Conservation (phyloP, 2,329 filamentous ascomycete species). For the Monosporascus ibericus region DNA sequence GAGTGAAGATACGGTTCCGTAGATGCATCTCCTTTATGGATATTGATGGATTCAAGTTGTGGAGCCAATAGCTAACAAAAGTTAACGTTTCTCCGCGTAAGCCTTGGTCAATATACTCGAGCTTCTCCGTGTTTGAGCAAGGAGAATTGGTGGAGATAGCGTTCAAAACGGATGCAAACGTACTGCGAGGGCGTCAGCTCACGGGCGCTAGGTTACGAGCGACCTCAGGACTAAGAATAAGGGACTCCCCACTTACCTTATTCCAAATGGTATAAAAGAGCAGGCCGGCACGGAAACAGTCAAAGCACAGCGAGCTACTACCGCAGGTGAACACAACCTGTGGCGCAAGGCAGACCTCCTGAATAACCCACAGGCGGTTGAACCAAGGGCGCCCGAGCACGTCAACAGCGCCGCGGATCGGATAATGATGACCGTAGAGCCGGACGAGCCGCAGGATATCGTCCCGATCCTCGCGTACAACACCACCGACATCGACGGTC, state of each 20-base stretch:
- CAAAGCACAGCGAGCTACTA: conserved; percentile 5
- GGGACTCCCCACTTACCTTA: conserved; percentile 2
- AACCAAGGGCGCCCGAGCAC: conserved; percentile 25
- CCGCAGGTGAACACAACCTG: conserved; percentile 10
- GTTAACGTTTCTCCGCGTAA: neutral
- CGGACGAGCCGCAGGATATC: conserved; percentile 19
- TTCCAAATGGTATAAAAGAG: conserved; percentile 27
- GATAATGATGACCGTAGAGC: conserved; percentile 15
- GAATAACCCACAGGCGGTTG: conserved; percentile 28
- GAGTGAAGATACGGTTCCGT: conserved; percentile 15
- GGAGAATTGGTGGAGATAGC: neutral
- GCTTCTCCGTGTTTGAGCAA: too few species aligned
- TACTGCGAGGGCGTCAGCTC: neutral
- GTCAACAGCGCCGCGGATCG: conserved; percentile 19
- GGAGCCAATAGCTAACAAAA: conserved; percentile 14
- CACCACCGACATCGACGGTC: conserved; percentile 9
- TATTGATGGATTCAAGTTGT: conserved; percentile 2
- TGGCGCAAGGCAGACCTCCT: conserved; percentile 20
- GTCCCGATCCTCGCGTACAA: conserved; percentile 18
- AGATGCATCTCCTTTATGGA: conserved; percentile 8
- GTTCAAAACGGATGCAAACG: neutral
- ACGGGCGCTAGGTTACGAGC: neutral
- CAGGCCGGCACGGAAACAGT: conserved; percentile 9
- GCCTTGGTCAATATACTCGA: too few species aligned
- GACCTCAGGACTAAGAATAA: neutral